phyloP scores from a whole-genome alignment of 371 early-diverging fungal species.

The Apophysomyces elegans region DNA sequence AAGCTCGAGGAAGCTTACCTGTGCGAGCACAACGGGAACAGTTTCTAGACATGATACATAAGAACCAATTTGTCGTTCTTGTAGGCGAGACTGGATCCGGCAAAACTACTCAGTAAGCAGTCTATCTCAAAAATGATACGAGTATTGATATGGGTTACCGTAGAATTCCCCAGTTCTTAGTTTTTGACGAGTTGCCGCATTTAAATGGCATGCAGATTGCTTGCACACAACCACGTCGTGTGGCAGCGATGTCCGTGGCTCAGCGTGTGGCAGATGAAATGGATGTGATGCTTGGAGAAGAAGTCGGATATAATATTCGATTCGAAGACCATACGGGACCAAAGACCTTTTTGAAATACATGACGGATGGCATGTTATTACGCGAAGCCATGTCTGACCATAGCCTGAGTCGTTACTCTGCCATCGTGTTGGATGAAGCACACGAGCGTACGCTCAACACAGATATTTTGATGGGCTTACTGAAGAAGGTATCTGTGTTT shows the following conservation, averaged over 20 bases:
- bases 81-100: slow-evolving; percentile 99
- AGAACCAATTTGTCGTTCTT: slow-evolving; percentile 71
- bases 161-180: slow-evolving; percentile 94
- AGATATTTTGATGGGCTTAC: slow-evolving; percentile 96
- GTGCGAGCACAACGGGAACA: neutral
- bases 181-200: slow-evolving; percentile 90
- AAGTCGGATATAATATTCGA: slow-evolving; percentile 97
- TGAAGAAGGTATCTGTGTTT: slow-evolving; percentile 69
- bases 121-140: too few species aligned
- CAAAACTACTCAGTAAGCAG: slow-evolving; percentile 91
- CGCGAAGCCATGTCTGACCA: slow-evolving; percentile 98
- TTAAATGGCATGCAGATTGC: slow-evolving; percentile 87
- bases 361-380: slow-evolving; percentile 99
- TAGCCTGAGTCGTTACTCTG: slow-evolving; percentile 81
- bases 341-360: slow-evolving; percentile 90
- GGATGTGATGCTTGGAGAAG: slow-evolving; percentile 86
- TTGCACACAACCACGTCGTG: slow-evolving; percentile 98
- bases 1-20: neutral
- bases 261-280: slow-evolving; percentile 96
- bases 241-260: slow-evolving; percentile 98
- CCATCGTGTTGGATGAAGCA: slow-evolving; percentile 97
- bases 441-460: slow-evolving; percentile 96
- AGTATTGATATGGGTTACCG: neutral
- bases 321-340: slow-evolving; percentile 92
- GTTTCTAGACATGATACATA: slow-evolving; percentile 1